phyloP scores from a whole-genome alignment of 2,329 filamentous ascomycete species.

The Bimuria novae-zelandiae region DNA sequence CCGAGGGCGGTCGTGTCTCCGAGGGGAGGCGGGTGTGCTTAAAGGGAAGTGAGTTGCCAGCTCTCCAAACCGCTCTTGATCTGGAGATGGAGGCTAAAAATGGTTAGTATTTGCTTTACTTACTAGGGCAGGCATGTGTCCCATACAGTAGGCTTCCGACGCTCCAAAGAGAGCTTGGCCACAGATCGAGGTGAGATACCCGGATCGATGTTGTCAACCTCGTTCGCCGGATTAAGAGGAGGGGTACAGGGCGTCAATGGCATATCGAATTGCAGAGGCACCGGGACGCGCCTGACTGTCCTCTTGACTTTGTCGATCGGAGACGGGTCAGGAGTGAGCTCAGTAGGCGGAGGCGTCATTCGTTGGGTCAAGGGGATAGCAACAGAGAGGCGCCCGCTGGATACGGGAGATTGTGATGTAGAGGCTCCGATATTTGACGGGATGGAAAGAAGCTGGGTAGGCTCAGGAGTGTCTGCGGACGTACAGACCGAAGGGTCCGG shows the following conservation, averaged over 20 bases:
- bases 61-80: conserved; percentile 27
- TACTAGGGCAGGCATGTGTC: conserved; percentile 1
- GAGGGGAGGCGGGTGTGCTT: conserved; percentile 23
- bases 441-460: conserved; percentile 19
- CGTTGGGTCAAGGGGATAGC: conserved; percentile 14
- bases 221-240: conserved; percentile 17
- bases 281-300: conserved; percentile 11
- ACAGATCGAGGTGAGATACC: conserved; percentile 29
- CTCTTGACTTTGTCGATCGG: conserved; percentile 10
- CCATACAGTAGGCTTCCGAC: conserved; percentile 33
- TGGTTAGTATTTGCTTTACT: conserved; percentile 6
- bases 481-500: conserved; percentile 32
- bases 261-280: conserved; percentile 12
- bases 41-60: conserved; percentile 32
- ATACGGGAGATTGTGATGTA: conserved; percentile 23
- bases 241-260: conserved; percentile 26
- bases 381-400: conserved; percentile 17
- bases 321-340: conserved; percentile 15
- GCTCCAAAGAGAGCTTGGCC: conserved; percentile 24
- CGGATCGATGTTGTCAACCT: conserved; percentile 24
- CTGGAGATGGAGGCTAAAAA: conserved; percentile 27
- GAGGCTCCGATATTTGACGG: conserved; percentile 27
- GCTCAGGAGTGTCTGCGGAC: conserved; percentile 29
- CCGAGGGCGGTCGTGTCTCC: conserved; percentile 22
- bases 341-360: conserved; percentile 19